phyloP scores from a whole-genome alignment of 441 rosid species.

The Geranium incanum region DNA sequence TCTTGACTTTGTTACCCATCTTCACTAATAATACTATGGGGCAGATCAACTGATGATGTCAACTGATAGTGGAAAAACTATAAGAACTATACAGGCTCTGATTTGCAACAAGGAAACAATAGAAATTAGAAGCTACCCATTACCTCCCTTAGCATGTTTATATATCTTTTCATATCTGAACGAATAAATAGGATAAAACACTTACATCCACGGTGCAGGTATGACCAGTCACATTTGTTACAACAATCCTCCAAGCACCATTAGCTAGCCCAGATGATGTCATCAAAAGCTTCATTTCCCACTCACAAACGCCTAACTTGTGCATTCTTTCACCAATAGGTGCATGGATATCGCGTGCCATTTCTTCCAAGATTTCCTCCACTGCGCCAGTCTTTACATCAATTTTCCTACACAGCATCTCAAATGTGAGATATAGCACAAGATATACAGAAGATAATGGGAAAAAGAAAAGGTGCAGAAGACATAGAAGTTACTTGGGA shows the following conservation, averaged over 20 bases:
- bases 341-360: constrained; percentile 70
- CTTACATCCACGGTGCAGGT: constrained; percentile 92
- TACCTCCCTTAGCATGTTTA: not conserved
- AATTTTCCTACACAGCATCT: constrained; percentile 56
- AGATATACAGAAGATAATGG: constrained; percentile 10
- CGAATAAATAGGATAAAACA: constrained; percentile 18
- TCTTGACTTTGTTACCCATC: not conserved
- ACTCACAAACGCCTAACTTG: constrained; percentile 79
- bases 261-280: constrained; percentile 67
- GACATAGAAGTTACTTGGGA: constrained; percentile 47
- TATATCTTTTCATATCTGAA: not conserved
- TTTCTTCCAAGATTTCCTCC: constrained; percentile 63
- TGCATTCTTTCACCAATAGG: constrained; percentile 89
- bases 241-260: constrained; percentile 95
- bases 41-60: not conserved
- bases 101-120: constrained; percentile 3
- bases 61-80: not conserved
- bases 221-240: constrained; percentile 88
- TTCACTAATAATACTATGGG: constrained; percentile 3
- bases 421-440: constrained; percentile 27
- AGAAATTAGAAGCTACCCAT: not conserved
- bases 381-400: constrained; percentile 58
- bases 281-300: constrained; percentile 99
- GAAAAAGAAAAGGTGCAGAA: constrained; percentile 14
- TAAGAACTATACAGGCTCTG: not conserved